Evolutionary conservation across 768 basidiomycete genomes (phyloP).

Genomic region (Podaxis pistillaris): DNA sequence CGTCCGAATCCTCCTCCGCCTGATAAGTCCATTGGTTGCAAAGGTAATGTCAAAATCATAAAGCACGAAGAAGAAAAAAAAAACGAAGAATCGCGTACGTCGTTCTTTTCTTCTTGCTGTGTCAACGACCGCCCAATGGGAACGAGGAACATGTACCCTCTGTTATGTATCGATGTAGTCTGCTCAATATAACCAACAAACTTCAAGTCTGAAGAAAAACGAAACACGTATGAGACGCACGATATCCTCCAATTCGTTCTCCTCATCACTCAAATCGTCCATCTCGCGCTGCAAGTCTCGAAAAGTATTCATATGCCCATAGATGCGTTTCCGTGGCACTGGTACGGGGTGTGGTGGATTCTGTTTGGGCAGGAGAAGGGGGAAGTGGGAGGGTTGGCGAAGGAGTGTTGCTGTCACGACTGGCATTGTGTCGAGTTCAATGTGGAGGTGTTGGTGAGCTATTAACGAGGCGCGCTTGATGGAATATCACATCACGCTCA

Average conservation of each 20-base stretch:
- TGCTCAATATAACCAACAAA: conserved; percentile 23
- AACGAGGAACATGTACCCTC: conserved; percentile 66
- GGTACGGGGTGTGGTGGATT: conserved; percentile 69
- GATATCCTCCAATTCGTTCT: conserved; percentile 75
- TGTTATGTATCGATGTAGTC: conserved; percentile 60
- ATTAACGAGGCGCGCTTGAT: background rate
- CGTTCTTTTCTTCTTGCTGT: conserved; percentile 82
- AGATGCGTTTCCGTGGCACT: conserved; percentile 46
- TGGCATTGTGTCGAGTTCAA: conserved; percentile 29
- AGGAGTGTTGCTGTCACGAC: conserved; percentile 72
- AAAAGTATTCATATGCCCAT: conserved; percentile 57
- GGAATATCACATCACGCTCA: background rate
- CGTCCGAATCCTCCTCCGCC: conserved; percentile 26
- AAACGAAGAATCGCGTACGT: conserved; percentile 42
- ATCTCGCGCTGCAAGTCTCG: conserved; percentile 75
- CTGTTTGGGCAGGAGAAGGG: conserved; percentile 61
- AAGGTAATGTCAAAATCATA: background rate
- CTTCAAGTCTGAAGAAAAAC: conserved; percentile 11
- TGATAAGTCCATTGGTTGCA: background rate
- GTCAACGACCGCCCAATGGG: conserved; percentile 75
- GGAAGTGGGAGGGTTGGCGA: conserved; percentile 60
- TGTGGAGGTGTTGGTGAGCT: background rate
- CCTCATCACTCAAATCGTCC: conserved; percentile 84
- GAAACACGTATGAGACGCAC: conserved; percentile 35
- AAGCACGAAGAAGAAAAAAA: background rate